These are phyloP conservation scores for Vaccinium myrtillus DNA, from an alignment of 148 eudicot genomes.

Conservation along the genomic window DNA sequence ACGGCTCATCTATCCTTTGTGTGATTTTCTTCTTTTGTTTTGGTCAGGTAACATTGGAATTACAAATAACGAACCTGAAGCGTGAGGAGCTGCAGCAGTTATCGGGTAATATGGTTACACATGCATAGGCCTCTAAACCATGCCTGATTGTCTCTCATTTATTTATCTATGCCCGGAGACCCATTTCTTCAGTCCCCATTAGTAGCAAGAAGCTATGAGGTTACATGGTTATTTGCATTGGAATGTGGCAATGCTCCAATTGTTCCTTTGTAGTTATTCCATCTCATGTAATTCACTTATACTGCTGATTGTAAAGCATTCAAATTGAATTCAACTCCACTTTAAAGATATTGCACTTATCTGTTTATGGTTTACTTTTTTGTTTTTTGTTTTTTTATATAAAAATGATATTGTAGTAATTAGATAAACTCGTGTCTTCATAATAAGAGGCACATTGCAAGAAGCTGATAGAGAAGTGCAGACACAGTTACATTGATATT, in stretches of 20 bases:
- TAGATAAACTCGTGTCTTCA: neutral
- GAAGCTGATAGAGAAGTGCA: neutral
- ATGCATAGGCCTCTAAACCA: slow-evolving; percentile 26
- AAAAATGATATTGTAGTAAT: too few species aligned
- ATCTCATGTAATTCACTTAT: neutral
- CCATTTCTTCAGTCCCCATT: neutral
- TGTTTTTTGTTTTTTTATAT: too few species aligned
- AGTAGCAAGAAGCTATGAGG: slow-evolving; percentile 7
- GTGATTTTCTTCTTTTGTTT: neutral
- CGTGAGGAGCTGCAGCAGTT: slow-evolving; percentile 51
- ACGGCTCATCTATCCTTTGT: neutral
- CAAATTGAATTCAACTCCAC: neutral
- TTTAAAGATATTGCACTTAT: neutral
- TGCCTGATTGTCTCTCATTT: neutral
- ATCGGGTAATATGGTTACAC: slow-evolving; percentile 39
- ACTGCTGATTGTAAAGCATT: neutral
- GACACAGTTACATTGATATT: neutral
- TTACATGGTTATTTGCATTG: neutral
- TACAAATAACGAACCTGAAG: slow-evolving; percentile 50
- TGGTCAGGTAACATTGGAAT: slow-evolving; percentile 72
- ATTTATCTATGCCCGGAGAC: neutral
- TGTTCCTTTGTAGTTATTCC: neutral
- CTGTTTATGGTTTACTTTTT: too few species aligned
- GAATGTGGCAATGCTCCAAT: slow-evolving; percentile 9
- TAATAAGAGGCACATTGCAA: neutral